Conservation (phyloP, 2,329 filamentous ascomycete genomes). For the Trichophyton simii region DNA sequence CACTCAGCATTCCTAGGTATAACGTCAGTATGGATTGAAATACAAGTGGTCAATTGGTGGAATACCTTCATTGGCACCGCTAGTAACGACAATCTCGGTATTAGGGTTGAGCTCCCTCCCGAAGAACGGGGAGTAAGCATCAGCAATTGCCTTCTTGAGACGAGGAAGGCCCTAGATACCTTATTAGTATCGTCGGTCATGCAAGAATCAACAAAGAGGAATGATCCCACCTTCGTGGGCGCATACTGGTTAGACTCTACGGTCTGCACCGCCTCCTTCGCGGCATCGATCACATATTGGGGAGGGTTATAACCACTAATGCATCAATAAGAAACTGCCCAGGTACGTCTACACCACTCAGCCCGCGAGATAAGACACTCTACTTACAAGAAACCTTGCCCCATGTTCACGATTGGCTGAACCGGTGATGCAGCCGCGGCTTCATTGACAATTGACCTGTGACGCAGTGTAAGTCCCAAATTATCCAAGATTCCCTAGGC, state of each 20-base stretch:
- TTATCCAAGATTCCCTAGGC: not conserved
- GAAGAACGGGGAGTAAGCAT: conserved; percentile 85
- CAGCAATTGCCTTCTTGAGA: conserved; percentile 81
- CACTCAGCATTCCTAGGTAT: conserved; percentile 66
- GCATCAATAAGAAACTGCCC: not conserved
- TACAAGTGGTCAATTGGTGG: not conserved
- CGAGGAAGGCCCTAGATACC: conserved; percentile 58
- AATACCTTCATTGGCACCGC: conserved; percentile 42
- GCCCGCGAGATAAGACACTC: not conserved
- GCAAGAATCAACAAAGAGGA: not conserved
- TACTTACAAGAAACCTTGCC: conserved; percentile 47
- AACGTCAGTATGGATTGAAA: not conserved
- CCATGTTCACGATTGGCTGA: conserved; percentile 57
- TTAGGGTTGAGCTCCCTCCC: conserved; percentile 71
- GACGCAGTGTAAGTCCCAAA: not conserved
- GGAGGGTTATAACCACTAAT: conserved; percentile 77
- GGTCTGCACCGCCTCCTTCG: conserved; percentile 73
- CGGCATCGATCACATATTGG: conserved; percentile 77
- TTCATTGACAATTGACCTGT: conserved; percentile 55
- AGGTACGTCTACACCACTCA: not conserved
- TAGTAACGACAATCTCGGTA: conserved; percentile 89
- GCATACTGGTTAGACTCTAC: conserved; percentile 99
- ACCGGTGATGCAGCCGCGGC: conserved; percentile 51
- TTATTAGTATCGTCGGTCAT: not conserved
- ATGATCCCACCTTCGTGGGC: conserved; percentile 56